Evolutionary conservation across 768 basidiomycete species (phyloP).

Genomic region (Leccinum subgranulosum): DNA sequence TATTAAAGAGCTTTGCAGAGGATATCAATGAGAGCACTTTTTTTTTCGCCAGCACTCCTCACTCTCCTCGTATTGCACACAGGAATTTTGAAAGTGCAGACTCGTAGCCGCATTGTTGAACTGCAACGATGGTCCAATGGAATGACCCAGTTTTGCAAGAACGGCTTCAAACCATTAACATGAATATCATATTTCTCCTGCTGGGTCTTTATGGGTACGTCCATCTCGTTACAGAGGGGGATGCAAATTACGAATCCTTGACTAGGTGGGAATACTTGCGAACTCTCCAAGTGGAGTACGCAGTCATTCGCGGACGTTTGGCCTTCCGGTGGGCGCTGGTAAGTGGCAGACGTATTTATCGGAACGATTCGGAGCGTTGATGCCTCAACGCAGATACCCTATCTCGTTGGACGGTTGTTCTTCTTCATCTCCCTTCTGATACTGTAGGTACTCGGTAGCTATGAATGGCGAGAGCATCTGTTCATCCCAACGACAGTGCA

Average conservation of each 20-base stretch:
- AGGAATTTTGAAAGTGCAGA: not conserved
- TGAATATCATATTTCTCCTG: conserved; percentile 15
- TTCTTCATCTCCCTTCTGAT: conserved; percentile 15
- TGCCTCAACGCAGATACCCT: conserved; percentile 18
- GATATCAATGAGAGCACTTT: not conserved
- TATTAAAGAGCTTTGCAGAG: not conserved
- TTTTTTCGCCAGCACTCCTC: not conserved
- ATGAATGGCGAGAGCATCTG: not conserved
- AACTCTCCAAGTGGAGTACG: conserved; percentile 20
- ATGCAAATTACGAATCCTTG: not conserved
- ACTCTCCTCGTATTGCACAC: not conserved
- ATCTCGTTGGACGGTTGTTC: conserved; percentile 19
- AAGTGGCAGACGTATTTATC: not conserved
- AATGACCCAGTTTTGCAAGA: conserved; percentile 1
- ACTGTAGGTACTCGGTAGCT: conserved; percentile 5
- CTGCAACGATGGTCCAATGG: conserved; percentile 24
- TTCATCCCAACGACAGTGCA: conserved; percentile 5
- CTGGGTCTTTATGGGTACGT: conserved; percentile 27
- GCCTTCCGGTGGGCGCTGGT: conserved; percentile 29
- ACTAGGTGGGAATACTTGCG: conserved; percentile 27
- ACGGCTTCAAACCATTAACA: not conserved
- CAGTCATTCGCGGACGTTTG: conserved; percentile 20
- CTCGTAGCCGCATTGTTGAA: not conserved
- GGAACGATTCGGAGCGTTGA: not conserved
- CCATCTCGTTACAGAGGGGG: not conserved